Evolutionary conservation across 768 basidiomycete species (phyloP), one percentile per base, ranked within the genome.

Genomic region (Termitomyces titanicus): DNA sequence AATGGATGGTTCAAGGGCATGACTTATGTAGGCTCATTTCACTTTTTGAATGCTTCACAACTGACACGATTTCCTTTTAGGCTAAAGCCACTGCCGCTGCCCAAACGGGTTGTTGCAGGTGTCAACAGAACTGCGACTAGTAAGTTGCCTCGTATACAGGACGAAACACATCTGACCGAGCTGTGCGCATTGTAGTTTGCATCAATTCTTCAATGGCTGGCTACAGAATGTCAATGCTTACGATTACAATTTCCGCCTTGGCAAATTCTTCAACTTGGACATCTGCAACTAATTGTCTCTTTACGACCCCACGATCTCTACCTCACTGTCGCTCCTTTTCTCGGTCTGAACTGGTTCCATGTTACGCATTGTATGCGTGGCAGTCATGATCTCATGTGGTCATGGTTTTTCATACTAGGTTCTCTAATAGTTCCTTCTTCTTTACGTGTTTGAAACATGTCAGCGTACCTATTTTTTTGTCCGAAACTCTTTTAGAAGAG

Each of bases 91-190:
- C 83, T 51, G 80, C 81, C 55, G 85, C 85, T 42, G 78, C 73
- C 11, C 49, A 72, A 47, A 70, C 75, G 1, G 33, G 63, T 46
- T 89, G 88, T 73, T 89, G 86, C 70, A 71, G 67, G 43, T 86
- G 86, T 68, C 91, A 92, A 74, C 86, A 91, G 66, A 94, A 94
- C 73, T 75, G 91, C 46, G 92, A 93, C 72, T 94, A 94, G 89
- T 88, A 64, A 62, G 86, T 75, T 31, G 51, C 33, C 50, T 50
- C 51, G 8, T 33, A 37, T 9, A 18, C 15, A n/a, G 12, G 5
- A 37, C 13, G n/a, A 13, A 34, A 37, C 3, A 22, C n/a, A 13
- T 1, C 31, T 51, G 6, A 63, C 22, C 45, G 50, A 59, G 39
- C 55, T 43, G 22, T 25, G 34, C 29, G 24, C 47, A 37, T 53